Evolutionary conservation across 1,284 basidiomycete genomes (phyloP), one percentile per base, ranked within the genome.

Genomic region (Clitocybe nebularis): DNA sequence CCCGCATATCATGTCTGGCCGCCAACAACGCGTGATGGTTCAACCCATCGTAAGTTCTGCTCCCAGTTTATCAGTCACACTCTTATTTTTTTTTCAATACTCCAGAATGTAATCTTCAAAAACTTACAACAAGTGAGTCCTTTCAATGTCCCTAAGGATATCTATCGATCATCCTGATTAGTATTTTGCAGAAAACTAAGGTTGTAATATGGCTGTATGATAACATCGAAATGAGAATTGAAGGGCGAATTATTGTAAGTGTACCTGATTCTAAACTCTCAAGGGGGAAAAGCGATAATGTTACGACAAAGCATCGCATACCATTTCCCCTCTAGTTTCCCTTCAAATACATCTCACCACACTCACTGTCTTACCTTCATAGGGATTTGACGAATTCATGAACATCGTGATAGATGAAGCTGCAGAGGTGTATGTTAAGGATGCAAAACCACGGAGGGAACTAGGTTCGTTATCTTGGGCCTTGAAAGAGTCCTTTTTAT

Each of bases 331-430:
- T 13, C 3, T n/a, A 22, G 10, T 8, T 35, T 35, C 10, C 7
- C 22, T 22, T 5, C n/a, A n/a, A n/a, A n/a, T n/a, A n/a, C n/a
- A n/a, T n/a, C n/a, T n/a, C n/a, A 7, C 11, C 9, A 5, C 40
- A 49, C 42, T 48, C 26, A 43, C 34, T 43, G 28, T 43, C 29
- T 46, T 30, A 23, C 11, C 10, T 51, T 33, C 16, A 21, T 63
- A 96, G 95, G 96, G 96, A 16, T 99, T 99, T 59, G 96, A 99
- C 64, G 96, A 99, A 67, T 99, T 99, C 68, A 99, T 99, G 96
- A 99, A 99, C 63, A 72, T 99, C 14, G 92, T 97, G 16, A 72
- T 97, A n/a, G 93, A 97, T 57, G 92, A 98, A 48, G 92, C 95
- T 28, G 80, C 83, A 46, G 96, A 99, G 65, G 89, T 98, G 5